A percentile compares a stretch with the other conserved stretches of the same genome.
Conservation (phyloP, 345 rosid genomes). For the Carallia pectinifolia region DNA sequence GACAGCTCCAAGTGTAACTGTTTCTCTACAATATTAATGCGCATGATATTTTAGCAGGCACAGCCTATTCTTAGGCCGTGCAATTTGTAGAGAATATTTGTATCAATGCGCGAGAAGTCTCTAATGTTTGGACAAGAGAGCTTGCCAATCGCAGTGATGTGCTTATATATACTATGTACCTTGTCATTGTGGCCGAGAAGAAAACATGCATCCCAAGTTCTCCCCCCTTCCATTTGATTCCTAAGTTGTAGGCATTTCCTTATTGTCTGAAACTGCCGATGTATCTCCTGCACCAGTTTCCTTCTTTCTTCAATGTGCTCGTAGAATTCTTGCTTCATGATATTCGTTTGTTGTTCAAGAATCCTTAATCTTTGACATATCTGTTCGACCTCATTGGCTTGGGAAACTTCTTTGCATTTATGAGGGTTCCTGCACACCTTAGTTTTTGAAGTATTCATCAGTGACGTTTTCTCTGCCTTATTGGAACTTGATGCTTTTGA, state of each 20-base stretch:
- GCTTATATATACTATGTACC: not conserved
- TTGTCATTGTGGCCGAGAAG: not conserved
- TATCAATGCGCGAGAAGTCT: too few species aligned
- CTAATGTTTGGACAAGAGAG: too few species aligned
- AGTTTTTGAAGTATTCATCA: conserved; percentile 9
- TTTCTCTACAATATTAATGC: too few species aligned
- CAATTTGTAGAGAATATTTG: too few species aligned
- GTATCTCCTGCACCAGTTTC: conserved; percentile 29
- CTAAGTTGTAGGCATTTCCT: conserved; percentile 7
- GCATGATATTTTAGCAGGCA: too few species aligned
- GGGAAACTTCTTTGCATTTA: conserved; percentile 17
- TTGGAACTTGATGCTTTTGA: conserved; percentile 5
- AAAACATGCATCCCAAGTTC: not conserved
- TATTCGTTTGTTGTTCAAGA: conserved; percentile 45
- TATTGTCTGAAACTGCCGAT: conserved; percentile 26
- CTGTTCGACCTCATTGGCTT: conserved; percentile 22
- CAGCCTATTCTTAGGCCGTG: too few species aligned
- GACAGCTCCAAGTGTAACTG: too few species aligned
- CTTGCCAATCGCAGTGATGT: too few species aligned
- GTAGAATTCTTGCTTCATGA: conserved; percentile 33
- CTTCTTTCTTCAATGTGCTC: conserved; percentile 34
- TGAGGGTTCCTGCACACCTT: not conserved
- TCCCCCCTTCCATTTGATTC: conserved; percentile 4
- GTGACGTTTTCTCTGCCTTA: not conserved
- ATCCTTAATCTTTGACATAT: conserved; percentile 27